A percentile compares a stretch with the other conserved stretches of the same genome.
Conservation (phyloP, 169 alveolate species). For the Miamiensis avidus region DNA sequence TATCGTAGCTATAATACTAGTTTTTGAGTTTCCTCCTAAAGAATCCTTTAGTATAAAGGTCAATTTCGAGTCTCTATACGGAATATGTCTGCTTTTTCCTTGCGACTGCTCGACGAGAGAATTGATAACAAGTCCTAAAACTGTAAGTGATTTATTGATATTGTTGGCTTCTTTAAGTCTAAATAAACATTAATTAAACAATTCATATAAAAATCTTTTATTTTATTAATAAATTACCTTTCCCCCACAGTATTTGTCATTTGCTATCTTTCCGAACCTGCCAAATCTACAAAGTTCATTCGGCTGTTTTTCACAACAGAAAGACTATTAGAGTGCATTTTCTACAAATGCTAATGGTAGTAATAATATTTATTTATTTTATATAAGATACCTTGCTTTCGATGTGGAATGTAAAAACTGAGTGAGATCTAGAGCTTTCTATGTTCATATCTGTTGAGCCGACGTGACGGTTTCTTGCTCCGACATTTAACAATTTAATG, state of each 20-base stretch:
- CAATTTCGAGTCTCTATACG: conserved; percentile 80
- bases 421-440: conserved; percentile 80
- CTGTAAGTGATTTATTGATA: conserved; percentile 79
- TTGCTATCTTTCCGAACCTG: conserved; percentile 83
- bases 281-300: conserved; percentile 83
- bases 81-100: conserved; percentile 75
- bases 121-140: conserved; percentile 62
- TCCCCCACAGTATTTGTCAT: conserved; percentile 2
- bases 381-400: conserved; percentile 38
- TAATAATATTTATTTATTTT: conserved; percentile 18
- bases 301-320: conserved; percentile 27
- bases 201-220: background rate
- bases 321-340: background rate
- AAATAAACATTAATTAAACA: background rate
- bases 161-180: conserved; percentile 81
- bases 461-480: conserved; percentile 80
- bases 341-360: conserved; percentile 30
- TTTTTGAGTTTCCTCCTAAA: conserved; percentile 88
- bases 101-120: conserved; percentile 24
- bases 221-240: conserved; percentile 10
- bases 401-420: conserved; percentile 68
- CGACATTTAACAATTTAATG: conserved; percentile 55
- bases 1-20: conserved; percentile 79
- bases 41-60: conserved; percentile 73
- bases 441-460: conserved; percentile 82